Conservation (phyloP, 495 filamentous ascomycete genomes). For the Hypoxylon lenormandii region DNA sequence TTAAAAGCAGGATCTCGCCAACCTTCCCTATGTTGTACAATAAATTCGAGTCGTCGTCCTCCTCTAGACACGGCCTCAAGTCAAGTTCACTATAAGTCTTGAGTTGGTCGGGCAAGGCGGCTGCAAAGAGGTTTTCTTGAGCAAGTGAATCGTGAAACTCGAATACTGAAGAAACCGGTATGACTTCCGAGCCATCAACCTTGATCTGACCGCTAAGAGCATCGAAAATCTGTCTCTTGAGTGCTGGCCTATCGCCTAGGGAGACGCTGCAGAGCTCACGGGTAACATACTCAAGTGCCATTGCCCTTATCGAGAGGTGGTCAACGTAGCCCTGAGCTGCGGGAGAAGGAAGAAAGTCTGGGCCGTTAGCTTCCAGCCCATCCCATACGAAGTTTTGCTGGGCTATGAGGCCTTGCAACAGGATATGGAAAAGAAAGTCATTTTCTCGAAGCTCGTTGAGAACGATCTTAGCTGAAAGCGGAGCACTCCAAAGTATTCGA, state of each 20-base stretch:
- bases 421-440: constrained; percentile 77
- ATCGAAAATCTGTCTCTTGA: constrained; percentile 81
- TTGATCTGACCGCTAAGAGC: constrained; percentile 80
- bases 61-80: constrained; percentile 68
- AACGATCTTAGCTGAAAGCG: constrained; percentile 78
- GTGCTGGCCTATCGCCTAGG: constrained; percentile 74
- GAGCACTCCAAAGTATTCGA: constrained; percentile 82
- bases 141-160: constrained; percentile 94
- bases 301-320: constrained; percentile 78
- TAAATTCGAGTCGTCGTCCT: constrained; percentile 60
- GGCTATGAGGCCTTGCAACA: constrained; percentile 73
- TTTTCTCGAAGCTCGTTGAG: constrained; percentile 80
- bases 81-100: constrained; percentile 71
- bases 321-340: constrained; percentile 74
- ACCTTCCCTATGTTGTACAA: constrained; percentile 71
- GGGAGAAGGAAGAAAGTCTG: constrained; percentile 73
- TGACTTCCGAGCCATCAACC: constrained; percentile 69
- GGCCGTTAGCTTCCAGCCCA: constrained; percentile 59
- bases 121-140: constrained; percentile 67
- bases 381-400: constrained; percentile 76
- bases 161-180: constrained; percentile 78
- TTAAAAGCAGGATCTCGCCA: constrained; percentile 71
- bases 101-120: constrained; percentile 60
- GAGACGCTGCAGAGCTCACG: constrained; percentile 84
- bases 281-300: constrained; percentile 82